These are phyloP conservation scores for Microstegium vimineum DNA, from an alignment of 176 grass and related monocot genomes.

Conservation along the genomic window DNA sequence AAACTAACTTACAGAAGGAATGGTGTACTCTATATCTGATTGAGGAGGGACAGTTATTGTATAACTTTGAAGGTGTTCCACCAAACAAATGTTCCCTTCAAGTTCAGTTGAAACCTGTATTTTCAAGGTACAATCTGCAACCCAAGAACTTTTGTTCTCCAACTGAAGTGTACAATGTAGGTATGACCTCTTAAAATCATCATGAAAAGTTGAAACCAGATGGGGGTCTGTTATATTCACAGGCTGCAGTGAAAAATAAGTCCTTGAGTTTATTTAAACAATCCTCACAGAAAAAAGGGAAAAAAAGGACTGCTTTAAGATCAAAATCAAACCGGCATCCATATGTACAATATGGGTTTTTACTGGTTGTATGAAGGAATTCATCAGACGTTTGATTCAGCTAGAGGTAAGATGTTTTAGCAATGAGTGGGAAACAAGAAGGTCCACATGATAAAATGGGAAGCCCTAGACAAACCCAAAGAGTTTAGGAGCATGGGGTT, in stretches of 20 bases:
- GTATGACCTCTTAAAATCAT: conserved; percentile 80
- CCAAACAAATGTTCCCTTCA: conserved; percentile 70
- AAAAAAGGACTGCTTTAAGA: not conserved
- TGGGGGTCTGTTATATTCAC: conserved; percentile 87
- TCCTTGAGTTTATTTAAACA: not conserved
- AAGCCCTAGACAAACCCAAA: not conserved
- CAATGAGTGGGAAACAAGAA: not conserved
- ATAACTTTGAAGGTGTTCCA: conserved; percentile 83
- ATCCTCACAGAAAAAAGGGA: not conserved
- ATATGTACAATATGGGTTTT: not conserved
- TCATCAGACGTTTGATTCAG: not conserved
- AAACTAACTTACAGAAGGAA: conserved; percentile 76
- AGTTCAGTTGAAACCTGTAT: conserved; percentile 69
- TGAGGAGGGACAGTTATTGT: conserved; percentile 50
- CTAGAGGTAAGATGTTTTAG: not conserved
- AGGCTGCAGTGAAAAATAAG: conserved; percentile 50
- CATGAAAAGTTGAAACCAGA: conserved; percentile 83
- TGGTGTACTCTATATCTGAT: conserved; percentile 62
- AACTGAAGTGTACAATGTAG: conserved; percentile 89
- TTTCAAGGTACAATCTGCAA: conserved; percentile 71
- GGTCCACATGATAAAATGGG: not conserved
- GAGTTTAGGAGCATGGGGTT: not conserved
- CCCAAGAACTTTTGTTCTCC: conserved; percentile 79
- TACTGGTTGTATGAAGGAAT: not conserved
- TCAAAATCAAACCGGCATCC: not conserved